These are phyloP conservation scores for Aspergillus brasiliensis DNA, from an alignment of 2,329 filamentous ascomycete genomes.

Conservation along the genomic window DNA sequence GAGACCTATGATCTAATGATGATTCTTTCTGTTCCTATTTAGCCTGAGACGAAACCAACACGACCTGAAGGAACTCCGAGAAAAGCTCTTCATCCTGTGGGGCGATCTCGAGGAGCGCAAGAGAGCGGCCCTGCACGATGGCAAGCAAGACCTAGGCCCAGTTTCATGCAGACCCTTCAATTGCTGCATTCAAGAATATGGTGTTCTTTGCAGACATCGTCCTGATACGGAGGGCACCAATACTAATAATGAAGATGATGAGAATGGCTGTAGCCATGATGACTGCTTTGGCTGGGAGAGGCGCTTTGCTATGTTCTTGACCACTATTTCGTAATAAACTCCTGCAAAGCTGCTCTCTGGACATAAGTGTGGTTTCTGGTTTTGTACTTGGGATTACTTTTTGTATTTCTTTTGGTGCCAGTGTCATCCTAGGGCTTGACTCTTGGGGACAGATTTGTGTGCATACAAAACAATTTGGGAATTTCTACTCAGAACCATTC, in stretches of 20 bases:
- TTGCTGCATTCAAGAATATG: constrained; percentile 74
- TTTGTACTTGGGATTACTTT: too few relatives aligned
- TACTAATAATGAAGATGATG: constrained; percentile 38
- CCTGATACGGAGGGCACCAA: constrained; percentile 38
- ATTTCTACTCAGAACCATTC: too few relatives aligned
- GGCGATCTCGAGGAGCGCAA: constrained; percentile 79
- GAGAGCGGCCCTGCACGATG: constrained; percentile 30
- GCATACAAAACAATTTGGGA: too few relatives aligned
- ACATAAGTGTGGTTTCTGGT: too few relatives aligned
- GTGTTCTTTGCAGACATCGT: constrained; percentile 49
- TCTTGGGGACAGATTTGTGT: too few relatives aligned
- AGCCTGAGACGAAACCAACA: constrained; percentile 60
- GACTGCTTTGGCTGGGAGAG: constrained; percentile 59
- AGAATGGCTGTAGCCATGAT: constrained; percentile 43
- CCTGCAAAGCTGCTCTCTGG: neutral
- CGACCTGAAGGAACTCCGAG: constrained; percentile 58
- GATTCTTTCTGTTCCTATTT: neutral
- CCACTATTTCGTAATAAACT: constrained; percentile 50
- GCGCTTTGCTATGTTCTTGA: constrained; percentile 66
- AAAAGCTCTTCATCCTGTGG: constrained; percentile 79
- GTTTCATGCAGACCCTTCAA: constrained; percentile 63
- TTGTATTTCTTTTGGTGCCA: too few relatives aligned
- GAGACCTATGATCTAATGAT: neutral
- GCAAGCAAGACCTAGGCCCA: constrained; percentile 18
- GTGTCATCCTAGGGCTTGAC: too few relatives aligned